Conservation (phyloP, 2,329 filamentous ascomycete genomes). For the Talaromyces piceae region DNA sequence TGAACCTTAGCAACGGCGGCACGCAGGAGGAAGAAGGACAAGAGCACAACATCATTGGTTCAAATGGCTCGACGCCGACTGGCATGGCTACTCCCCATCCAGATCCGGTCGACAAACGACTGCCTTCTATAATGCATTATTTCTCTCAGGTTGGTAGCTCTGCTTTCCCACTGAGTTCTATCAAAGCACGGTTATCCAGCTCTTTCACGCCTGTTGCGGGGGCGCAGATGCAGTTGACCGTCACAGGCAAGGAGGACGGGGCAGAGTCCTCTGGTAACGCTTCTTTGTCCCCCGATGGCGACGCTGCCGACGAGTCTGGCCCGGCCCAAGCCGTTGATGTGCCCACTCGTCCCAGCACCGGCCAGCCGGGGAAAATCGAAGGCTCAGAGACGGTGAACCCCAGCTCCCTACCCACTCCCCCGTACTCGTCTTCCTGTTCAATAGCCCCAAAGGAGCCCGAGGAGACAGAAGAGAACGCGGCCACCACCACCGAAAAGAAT, state of each 20-base stretch:
- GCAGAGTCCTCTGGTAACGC: constrained; percentile 16
- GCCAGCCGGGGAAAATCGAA: constrained; percentile 19
- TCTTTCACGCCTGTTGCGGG: constrained; percentile 21
- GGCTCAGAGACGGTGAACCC: constrained; percentile 24
- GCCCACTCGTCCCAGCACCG: constrained; percentile 15
- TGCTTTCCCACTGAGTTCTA: constrained; percentile 56
- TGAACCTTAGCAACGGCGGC: constrained; percentile 16
- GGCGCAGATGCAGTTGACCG: constrained; percentile 15
- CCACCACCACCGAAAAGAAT: constrained; percentile 29
- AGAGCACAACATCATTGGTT: constrained; percentile 46
- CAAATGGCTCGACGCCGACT: constrained; percentile 74
- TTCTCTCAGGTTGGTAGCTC: constrained; percentile 98
- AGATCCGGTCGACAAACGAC: constrained; percentile 86
- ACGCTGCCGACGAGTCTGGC: constrained; percentile 36
- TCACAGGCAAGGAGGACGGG: constrained; percentile 19
- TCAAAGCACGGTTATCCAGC: constrained; percentile 33
- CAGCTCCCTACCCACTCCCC: constrained; percentile 36
- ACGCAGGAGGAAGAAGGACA: constrained; percentile 35
- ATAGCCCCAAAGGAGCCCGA: constrained; percentile 38
- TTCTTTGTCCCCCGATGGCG: constrained; percentile 32
- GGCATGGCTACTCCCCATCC: constrained; percentile 89
- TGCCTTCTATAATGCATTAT: constrained; percentile 90
- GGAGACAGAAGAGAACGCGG: constrained; percentile 31
- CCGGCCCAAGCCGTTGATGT: constrained; percentile 24
- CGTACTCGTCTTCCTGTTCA: constrained; percentile 36